Percentiles rank a stretch among this genome's conserved stretches.
phyloP scores from a whole-genome alignment of 805 yeast genomes.

The Schwanniomyces polymorphus region DNA sequence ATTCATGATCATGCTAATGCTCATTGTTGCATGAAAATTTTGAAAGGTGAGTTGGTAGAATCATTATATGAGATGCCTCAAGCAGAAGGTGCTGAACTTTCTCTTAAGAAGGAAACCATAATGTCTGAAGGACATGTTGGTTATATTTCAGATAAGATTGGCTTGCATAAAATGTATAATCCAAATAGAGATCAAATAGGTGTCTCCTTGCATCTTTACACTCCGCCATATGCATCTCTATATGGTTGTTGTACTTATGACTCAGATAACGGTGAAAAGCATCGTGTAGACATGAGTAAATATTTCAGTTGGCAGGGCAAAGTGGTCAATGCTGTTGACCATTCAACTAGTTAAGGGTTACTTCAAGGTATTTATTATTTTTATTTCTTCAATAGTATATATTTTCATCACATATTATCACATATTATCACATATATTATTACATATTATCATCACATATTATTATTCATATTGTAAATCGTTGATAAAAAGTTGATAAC shows the following conservation, averaged over 20 bases:
- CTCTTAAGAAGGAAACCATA: conserved; percentile 23
- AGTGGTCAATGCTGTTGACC: conserved; percentile 24
- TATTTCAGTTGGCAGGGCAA: conserved; percentile 64
- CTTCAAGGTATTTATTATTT: neutral
- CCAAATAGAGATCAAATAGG: conserved; percentile 42
- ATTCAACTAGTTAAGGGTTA: conserved; percentile 19
- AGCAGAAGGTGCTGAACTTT: conserved; percentile 23
- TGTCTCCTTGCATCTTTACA: conserved; percentile 68
- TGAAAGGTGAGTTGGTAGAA: conserved; percentile 60
- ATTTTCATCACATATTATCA: neutral
- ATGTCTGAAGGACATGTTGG: conserved; percentile 49
- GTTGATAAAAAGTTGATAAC: no score
- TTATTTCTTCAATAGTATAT: neutral
- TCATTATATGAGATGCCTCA: conserved; percentile 53
- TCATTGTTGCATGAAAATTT: conserved; percentile 72
- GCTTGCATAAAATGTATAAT: conserved; percentile 64
- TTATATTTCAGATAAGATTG: conserved; percentile 65
- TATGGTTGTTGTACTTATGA: conserved; percentile 56
- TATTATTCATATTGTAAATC: no score
- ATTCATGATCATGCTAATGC: conserved; percentile 79
- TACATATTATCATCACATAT: no score
- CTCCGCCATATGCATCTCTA: conserved; percentile 73
- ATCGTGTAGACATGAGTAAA: conserved; percentile 58
- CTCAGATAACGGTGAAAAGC: conserved; percentile 46
- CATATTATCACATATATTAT: no score